Evolutionary conservation across 495 filamentous ascomycete genomes (phyloP).

Genomic region (Entonaema liquescens): DNA sequence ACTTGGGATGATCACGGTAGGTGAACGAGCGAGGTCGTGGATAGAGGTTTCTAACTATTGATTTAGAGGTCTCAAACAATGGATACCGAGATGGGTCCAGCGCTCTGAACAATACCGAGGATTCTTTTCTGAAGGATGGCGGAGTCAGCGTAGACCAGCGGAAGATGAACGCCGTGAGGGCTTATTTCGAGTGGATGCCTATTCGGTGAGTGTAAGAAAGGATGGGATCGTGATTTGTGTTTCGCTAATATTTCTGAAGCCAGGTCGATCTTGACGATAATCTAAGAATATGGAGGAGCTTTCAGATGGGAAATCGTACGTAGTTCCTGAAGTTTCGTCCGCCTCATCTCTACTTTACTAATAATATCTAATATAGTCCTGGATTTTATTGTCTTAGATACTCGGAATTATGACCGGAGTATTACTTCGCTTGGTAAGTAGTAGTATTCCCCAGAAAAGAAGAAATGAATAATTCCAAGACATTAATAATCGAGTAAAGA

Average conservation of each 20-base stretch:
- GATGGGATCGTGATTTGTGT: background rate
- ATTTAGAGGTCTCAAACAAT: slow-evolving; percentile 73
- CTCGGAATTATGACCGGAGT: slow-evolving; percentile 70
- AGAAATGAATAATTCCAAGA: background rate
- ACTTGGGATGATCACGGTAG: slow-evolving; percentile 74
- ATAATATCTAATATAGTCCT: slow-evolving; percentile 42
- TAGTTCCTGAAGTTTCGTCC: background rate
- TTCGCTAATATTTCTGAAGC: slow-evolving; percentile 23
- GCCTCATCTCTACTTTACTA: background rate
- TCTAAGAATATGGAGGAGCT: slow-evolving; percentile 72
- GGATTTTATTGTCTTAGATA: slow-evolving; percentile 75
- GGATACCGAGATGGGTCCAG: slow-evolving; percentile 64
- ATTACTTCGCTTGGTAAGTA: slow-evolving; percentile 52
- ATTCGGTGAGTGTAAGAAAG: slow-evolving; percentile 48
- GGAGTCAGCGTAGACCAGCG: slow-evolving; percentile 70
- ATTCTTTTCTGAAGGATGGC: slow-evolving; percentile 66
- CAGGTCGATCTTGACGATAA: slow-evolving; percentile 76
- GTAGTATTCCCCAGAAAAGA: background rate
- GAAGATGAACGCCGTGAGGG: slow-evolving; percentile 73
- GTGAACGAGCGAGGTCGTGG: background rate
- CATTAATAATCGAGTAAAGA: slow-evolving; percentile 7
- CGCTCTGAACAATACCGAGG: slow-evolving; percentile 67
- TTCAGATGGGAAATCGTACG: slow-evolving; percentile 66
- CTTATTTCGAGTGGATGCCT: slow-evolving; percentile 78
- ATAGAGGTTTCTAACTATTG: no score